Base-by-base conservation (phyloP, 2,329 filamentous ascomycete genomes). In the Daldinia eschscholtzii region DNA sequence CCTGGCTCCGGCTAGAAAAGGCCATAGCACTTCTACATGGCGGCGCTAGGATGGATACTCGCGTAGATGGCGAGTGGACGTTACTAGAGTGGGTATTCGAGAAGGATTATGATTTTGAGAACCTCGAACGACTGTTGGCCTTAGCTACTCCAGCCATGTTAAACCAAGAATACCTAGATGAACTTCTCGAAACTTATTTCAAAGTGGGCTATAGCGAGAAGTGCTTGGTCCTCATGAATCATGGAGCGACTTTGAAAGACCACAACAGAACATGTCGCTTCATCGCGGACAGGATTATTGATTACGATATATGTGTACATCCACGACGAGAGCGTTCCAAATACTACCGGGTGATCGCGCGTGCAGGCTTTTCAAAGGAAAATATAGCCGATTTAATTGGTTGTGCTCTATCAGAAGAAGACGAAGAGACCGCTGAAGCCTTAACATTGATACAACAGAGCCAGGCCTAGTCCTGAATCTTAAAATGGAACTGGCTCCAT, bases 41-140 rank as follows among this genome's bases (percentile, higher is more conserved):
- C 13, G 63, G 63, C 4, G 55, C 42, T 33, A 64, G 44, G 30
- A 57, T 64, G 35, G 61, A 58, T 15, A 30, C 15, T 1, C 44
- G 42, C 33, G 23, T 30, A 5, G 4, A 10, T 7, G 23, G 12
- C 3, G 60, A 33, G 7, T 4, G 9, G 6, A 37, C 60, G 5
- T 20, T 63, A n/a, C 13, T 63, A 6, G 30, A 63, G 20, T 50
- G 52, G 60, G 13, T 23, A 13, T 10, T 33, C 4, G 2, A 12
- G 6, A 5, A 50, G 3, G 13, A 33, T 52, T 30, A 10, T 4
- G 2, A 12, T 23, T 50, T 30, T 13, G 7, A 50, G 15, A 9
- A 3, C 33, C 46, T 52, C 4, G 4, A 33, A 3, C 15, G 12
- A 52, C 3, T 52, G 15, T 18, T 52, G 28, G 4, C 26, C 4